Percentiles rank a stretch among this genome's conserved stretches.
phyloP scores from a whole-genome alignment of 225 moss, liverwort and hornwort species.

The Rhytidiadelphus loreus region DNA sequence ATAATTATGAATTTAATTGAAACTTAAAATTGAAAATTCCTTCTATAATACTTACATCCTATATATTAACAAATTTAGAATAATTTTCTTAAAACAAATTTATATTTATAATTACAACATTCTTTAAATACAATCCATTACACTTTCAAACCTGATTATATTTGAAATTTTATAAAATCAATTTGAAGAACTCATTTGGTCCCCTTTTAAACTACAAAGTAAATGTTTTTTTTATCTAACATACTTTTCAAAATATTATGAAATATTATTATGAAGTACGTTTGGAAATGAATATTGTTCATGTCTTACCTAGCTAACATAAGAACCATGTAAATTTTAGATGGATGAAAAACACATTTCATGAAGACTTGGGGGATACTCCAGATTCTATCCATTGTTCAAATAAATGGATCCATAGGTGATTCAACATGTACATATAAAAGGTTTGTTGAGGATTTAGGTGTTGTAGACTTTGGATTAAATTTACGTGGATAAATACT shows the following conservation, averaged over 20 bases:
- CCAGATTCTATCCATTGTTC: not conserved
- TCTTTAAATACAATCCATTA: not conserved
- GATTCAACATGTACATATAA: not conserved
- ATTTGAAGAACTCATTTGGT: accelerated
- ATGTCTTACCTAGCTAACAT: no score
- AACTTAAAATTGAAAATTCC: not conserved
- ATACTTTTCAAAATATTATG: not conserved
- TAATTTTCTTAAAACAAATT: accelerated
- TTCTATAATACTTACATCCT: no score
- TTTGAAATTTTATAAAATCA: not conserved
- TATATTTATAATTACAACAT: not conserved
- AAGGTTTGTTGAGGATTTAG: not conserved
- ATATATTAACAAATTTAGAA: no score
- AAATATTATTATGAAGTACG: not conserved
- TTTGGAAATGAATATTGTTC: not conserved
- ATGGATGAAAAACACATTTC: not conserved
- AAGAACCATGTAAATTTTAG: not conserved
- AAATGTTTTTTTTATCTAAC: accelerated
- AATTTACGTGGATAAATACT: not conserved
- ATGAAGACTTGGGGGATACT: accelerated
- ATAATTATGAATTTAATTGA: not conserved
- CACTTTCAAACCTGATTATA: not conserved
- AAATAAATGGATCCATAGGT: not conserved
- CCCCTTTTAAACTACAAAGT: not conserved
- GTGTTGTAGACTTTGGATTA: not conserved